A percentile compares a stretch with the other conserved stretches of the same genome.
Conservation (phyloP, 2,329 filamentous ascomycete genomes). For the Scedosporium dehoogii region DNA sequence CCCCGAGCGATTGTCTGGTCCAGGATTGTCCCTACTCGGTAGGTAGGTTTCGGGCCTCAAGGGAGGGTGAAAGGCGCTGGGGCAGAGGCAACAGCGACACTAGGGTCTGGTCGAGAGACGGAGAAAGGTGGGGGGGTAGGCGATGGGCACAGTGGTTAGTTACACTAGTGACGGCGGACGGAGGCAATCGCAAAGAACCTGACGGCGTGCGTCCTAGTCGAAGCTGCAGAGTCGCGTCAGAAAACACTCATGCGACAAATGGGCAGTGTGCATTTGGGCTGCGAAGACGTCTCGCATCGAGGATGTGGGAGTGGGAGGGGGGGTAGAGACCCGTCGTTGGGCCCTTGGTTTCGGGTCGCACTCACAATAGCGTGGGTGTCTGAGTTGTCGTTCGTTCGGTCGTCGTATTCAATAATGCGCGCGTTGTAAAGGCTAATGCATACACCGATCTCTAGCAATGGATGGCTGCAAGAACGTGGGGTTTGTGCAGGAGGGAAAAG, state of each 20-base stretch:
- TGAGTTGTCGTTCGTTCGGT: not conserved
- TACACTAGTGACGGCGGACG: not conserved
- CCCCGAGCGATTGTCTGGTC: not conserved
- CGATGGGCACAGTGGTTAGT: not conserved
- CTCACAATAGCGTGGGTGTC: constrained; percentile 3
- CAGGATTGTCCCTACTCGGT: not conserved
- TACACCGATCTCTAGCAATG: not conserved
- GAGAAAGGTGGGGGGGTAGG: not conserved
- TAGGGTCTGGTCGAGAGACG: not conserved
- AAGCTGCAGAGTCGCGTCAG: constrained; percentile 29
- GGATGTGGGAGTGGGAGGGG: constrained; percentile 8
- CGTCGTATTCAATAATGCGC: constrained; percentile 11
- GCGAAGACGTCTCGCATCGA: constrained; percentile 5
- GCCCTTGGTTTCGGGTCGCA: constrained; percentile 1
- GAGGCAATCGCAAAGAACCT: not conserved
- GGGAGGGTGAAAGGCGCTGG: not conserved
- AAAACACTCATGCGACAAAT: constrained; percentile 14
- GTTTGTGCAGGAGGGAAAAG: constrained; percentile 24
- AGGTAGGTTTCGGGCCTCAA: not conserved
- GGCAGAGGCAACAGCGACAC: not conserved
- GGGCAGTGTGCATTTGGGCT: constrained; percentile 7
- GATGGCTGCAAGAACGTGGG: constrained; percentile 20
- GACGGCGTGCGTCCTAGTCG: constrained; percentile 2
- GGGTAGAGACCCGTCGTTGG: not conserved
- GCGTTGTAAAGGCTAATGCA: constrained; percentile 13